phyloP scores from a whole-genome alignment of 129 eudicot species.

The Centella asiatica region DNA sequence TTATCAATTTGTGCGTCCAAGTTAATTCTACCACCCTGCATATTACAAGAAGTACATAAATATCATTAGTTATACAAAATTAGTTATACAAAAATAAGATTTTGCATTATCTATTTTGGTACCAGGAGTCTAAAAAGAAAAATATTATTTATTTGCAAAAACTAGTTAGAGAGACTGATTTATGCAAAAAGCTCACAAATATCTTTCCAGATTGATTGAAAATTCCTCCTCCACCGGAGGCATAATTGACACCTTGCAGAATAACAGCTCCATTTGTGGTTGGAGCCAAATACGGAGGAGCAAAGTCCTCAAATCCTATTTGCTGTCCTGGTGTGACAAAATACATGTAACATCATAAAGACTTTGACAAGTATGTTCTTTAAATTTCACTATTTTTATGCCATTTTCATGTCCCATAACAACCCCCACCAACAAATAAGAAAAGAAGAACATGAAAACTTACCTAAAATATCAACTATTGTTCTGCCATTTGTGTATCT shows the following conservation, averaged over 20 bases:
- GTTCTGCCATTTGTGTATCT: constrained; percentile 86
- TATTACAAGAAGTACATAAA: neutral
- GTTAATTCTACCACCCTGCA: constrained; percentile 75
- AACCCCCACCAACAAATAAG: too few relatives aligned
- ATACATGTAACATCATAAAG: neutral
- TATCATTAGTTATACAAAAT: neutral
- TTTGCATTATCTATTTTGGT: too few relatives aligned
- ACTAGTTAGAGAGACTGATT: too few relatives aligned
- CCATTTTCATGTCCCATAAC: too few relatives aligned
- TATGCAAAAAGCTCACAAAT: constrained; percentile 49
- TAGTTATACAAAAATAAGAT: too few relatives aligned
- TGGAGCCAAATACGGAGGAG: constrained; percentile 81
- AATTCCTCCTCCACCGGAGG: constrained; percentile 96
- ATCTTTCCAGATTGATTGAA: constrained; percentile 60
- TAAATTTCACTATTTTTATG: too few relatives aligned
- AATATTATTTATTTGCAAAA: too few relatives aligned
- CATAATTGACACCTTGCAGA: constrained; percentile 77
- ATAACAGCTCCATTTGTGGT: constrained; percentile 48
- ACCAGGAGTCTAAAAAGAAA: too few relatives aligned
- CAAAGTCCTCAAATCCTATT: constrained; percentile 39
- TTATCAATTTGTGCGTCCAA: constrained; percentile 81
- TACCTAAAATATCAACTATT: constrained; percentile 72
- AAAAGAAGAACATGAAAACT: constrained; percentile 11
- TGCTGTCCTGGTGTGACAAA: constrained; percentile 40
- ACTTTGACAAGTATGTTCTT: too few relatives aligned